Conservation (phyloP, 2,329 filamentous ascomycete genomes). For the Talaromyces sp. region DNA sequence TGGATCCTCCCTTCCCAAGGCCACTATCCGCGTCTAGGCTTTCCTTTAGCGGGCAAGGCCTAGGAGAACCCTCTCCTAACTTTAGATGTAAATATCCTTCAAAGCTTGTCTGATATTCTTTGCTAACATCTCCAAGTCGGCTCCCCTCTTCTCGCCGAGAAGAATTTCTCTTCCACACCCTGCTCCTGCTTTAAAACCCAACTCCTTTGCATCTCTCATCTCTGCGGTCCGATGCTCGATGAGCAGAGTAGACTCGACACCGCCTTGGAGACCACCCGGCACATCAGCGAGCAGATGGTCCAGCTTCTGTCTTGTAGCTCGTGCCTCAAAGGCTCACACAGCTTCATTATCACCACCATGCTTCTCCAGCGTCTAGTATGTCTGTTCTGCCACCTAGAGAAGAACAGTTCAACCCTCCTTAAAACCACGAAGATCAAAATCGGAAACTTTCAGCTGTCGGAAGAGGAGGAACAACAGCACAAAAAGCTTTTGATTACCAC, state of each 20-base stretch:
- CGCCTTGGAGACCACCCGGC: neutral
- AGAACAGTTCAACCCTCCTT: neutral
- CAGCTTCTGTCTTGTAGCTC: neutral
- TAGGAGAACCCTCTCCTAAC: neutral
- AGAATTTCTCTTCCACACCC: neutral
- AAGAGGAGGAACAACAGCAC: neutral
- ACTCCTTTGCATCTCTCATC: neutral
- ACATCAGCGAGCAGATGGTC: neutral
- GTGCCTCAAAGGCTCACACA: neutral
- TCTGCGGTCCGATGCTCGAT: neutral
- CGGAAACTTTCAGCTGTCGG: neutral
- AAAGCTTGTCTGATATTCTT: neutral
- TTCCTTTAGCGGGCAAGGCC: neutral
- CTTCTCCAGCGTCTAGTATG: neutral
- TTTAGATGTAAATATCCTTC: neutral
- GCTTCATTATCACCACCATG: neutral
- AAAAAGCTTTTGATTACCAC: neutral
- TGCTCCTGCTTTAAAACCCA: neutral
- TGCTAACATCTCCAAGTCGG: neutral
- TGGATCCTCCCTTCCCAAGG: neutral
- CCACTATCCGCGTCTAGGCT: neutral
- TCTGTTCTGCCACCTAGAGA: neutral
- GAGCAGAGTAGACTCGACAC: neutral
- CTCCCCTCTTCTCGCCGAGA: neutral
- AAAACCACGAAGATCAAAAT: neutral